Percentiles rank a stretch among this genome's conserved stretches.
Conservation (phyloP, 805 yeast species). For the Starmera dryadoides region DNA sequence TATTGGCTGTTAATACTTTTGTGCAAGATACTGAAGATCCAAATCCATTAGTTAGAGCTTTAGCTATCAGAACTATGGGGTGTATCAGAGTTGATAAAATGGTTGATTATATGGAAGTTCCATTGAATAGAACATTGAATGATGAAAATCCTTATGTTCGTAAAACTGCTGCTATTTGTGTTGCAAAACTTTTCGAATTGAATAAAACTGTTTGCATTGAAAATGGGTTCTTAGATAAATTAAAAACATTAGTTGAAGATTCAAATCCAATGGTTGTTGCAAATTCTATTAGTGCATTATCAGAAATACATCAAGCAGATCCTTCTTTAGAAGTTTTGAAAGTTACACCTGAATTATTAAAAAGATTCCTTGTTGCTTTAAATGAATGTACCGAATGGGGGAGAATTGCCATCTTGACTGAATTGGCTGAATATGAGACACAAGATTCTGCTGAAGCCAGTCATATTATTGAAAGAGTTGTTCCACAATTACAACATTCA, state of each 20-base stretch:
- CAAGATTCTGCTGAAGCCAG: constrained; percentile 57
- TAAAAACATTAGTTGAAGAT: constrained; percentile 68
- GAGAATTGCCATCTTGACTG: constrained; percentile 78
- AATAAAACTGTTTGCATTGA: constrained; percentile 77
- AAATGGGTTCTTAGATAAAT: constrained; percentile 70
- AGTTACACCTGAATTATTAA: constrained; percentile 34
- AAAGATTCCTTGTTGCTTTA: constrained; percentile 70
- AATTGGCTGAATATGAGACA: constrained; percentile 67
- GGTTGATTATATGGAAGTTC: constrained; percentile 91
- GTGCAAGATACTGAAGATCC: constrained; percentile 94
- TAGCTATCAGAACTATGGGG: constrained; percentile 98
- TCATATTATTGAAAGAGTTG: constrained; percentile 80
- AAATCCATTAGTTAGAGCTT: constrained; percentile 89
- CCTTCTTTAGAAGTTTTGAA: constrained; percentile 41
- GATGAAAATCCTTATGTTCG: constrained; percentile 98
- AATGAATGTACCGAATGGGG: constrained; percentile 99
- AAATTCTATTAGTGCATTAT: constrained; percentile 79
- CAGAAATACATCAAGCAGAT: constrained; percentile 72
- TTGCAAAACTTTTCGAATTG: constrained; percentile 87
- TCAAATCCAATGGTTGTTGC: constrained; percentile 97
- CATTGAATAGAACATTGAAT: constrained; percentile 71
- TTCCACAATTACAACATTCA: constrained; percentile 95
- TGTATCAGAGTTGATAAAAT: constrained; percentile 93
- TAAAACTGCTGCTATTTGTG: constrained; percentile 96
- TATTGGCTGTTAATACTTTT: constrained; percentile 94